These are phyloP conservation scores for Pleurotus cornucopiae DNA, from an alignment of 768 basidiomycete species.

Conservation along the genomic window DNA sequence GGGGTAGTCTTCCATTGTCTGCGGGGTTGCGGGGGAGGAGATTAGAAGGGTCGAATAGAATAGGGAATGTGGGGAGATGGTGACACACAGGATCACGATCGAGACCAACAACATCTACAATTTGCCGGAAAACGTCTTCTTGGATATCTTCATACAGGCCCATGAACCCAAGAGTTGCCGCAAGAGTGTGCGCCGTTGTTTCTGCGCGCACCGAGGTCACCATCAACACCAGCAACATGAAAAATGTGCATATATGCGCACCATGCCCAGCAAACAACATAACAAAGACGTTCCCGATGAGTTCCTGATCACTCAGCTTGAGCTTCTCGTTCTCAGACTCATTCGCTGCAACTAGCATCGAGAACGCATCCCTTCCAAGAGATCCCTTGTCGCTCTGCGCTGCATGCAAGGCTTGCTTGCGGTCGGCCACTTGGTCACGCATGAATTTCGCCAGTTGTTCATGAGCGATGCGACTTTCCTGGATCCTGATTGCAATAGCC, in stretches of 20 bases:
- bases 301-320: slow-evolving; percentile 33
- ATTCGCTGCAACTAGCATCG: slow-evolving; percentile 40
- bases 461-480: slow-evolving; percentile 22
- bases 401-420: slow-evolving; percentile 24
- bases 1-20: slow-evolving; percentile 37
- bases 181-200: slow-evolving; percentile 46
- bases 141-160: slow-evolving; percentile 42
- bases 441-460: slow-evolving; percentile 31
- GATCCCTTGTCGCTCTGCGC: slow-evolving; percentile 6
- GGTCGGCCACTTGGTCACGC: slow-evolving; percentile 28
- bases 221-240: background rate
- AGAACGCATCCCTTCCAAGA: slow-evolving; percentile 30
- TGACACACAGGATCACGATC: slow-evolving; percentile 28
- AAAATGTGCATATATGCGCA: slow-evolving; percentile 13
- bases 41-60: background rate
- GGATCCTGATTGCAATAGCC: slow-evolving; percentile 18
- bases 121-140: slow-evolving; percentile 41
- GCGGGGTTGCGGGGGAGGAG: background rate
- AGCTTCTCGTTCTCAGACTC: slow-evolving; percentile 37
- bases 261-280: slow-evolving; percentile 60
- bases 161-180: slow-evolving; percentile 43
- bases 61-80: background rate
- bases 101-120: slow-evolving; percentile 31
- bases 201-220: slow-evolving; percentile 22
- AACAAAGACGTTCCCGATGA: slow-evolving; percentile 49